phyloP scores from a whole-genome alignment of 768 basidiomycete species.

The Mycena epipterygia region DNA sequence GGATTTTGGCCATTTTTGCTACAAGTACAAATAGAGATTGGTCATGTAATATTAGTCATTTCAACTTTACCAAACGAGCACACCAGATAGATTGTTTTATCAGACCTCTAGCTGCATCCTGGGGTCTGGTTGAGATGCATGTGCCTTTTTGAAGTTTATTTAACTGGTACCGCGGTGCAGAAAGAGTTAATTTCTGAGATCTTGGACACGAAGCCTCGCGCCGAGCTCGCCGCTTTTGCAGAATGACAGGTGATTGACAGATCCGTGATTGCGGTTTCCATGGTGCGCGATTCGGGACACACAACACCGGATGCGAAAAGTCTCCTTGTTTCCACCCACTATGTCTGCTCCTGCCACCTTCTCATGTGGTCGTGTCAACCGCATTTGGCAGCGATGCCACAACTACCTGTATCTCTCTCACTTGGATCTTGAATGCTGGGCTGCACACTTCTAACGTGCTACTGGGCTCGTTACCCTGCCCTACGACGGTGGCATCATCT shows the following conservation, averaged over 20 bases:
- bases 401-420: constrained; percentile 9
- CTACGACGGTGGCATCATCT: constrained; percentile 10
- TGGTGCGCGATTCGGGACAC: neutral
- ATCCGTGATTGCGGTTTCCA: neutral
- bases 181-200: neutral
- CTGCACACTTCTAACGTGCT: constrained; percentile 4
- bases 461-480: constrained; percentile 10
- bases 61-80: too few species aligned
- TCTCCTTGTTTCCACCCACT: neutral
- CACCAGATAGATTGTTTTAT: too few species aligned
- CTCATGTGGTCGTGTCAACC: too few species aligned
- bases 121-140: too few species aligned
- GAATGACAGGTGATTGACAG: too few species aligned
- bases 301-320: neutral
- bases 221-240: neutral
- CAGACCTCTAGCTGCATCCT: too few species aligned
- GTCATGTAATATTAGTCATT: neutral
- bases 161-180: too few species aligned
- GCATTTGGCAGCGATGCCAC: neutral
- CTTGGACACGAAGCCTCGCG: neutral
- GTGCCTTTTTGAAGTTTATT: too few species aligned
- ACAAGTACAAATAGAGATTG: neutral
- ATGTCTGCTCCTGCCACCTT: too few species aligned
- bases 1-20: neutral
- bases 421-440: constrained; percentile 19